phyloP scores from a whole-genome alignment of 1,139 yeast species.

The Williopsis jadinii region DNA sequence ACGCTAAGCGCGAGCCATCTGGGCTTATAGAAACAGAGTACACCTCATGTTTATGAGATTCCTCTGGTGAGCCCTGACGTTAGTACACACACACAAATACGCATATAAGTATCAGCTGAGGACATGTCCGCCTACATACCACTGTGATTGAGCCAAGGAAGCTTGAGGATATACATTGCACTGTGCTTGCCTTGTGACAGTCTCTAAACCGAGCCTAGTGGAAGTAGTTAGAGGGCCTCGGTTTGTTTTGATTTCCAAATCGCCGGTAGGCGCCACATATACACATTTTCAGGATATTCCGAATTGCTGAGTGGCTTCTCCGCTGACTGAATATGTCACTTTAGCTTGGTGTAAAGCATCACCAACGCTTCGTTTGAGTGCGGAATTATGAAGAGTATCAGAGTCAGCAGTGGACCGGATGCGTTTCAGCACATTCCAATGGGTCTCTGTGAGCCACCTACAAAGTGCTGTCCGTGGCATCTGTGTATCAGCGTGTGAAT shows the following conservation, averaged over 20 bases:
- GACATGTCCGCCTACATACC: conserved; percentile 29
- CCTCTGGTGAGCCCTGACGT: conserved; percentile 39
- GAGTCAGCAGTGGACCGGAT: too few species aligned
- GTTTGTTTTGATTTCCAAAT: not conserved
- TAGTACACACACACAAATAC: not conserved
- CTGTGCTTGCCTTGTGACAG: not conserved
- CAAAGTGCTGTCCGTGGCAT: too few species aligned
- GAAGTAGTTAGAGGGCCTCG: not conserved
- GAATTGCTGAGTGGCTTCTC: too few species aligned
- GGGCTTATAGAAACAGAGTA: conserved; percentile 77
- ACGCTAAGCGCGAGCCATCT: conserved; percentile 79
- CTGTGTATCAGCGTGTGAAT: too few species aligned
- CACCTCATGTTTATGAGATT: conserved; percentile 73
- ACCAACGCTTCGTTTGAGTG: too few species aligned
- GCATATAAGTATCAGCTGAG: not conserved
- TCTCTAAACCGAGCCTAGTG: not conserved
- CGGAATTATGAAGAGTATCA: too few species aligned
- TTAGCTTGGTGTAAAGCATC: too few species aligned
- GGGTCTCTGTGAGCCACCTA: too few species aligned
- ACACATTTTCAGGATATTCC: too few species aligned
- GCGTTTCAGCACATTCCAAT: too few species aligned
- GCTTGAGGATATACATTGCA: conserved; percentile 68
- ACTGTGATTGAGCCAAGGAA: conserved; percentile 77
- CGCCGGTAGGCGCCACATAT: too few species aligned
- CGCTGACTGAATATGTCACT: too few species aligned